phyloP scores from a whole-genome alignment of 2,329 filamentous ascomycete genomes.

The Hirsutella rhossiliensis region DNA sequence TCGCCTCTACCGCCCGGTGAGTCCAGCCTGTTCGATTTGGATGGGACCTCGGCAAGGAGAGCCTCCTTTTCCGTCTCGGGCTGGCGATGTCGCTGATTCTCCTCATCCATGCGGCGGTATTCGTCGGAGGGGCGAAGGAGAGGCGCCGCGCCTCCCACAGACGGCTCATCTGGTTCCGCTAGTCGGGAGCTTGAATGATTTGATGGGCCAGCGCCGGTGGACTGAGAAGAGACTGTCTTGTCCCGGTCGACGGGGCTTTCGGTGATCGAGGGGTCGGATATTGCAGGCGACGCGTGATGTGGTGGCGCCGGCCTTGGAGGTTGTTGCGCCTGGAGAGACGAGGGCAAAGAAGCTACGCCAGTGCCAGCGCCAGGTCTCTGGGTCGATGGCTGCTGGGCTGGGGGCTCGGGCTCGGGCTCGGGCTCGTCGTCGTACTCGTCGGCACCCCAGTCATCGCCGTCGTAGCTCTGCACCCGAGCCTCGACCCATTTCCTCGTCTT shows the following conservation, averaged over 20 bases:
- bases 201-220: not conserved
- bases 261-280: not conserved
- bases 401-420: constrained; percentile 19
- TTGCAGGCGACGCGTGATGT: not conserved
- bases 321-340: not conserved
- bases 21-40: not conserved
- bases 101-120: constrained; percentile 60
- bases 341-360: not conserved
- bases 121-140: constrained; percentile 68
- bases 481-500: constrained; percentile 96
- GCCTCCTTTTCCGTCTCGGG: constrained; percentile 39
- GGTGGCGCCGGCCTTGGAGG: not conserved
- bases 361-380: not conserved
- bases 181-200: not conserved
- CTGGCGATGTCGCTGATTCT: constrained; percentile 34
- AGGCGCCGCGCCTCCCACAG: no score
- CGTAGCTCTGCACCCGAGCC: constrained; percentile 75
- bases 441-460: constrained; percentile 86
- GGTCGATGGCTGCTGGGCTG: not conserved
- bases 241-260: not conserved
- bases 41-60: not conserved
- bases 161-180: no score
- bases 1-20: not conserved
- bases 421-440: constrained; percentile 47
- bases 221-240: not conserved